Evolutionary conservation across 192 early-diverging fungal species (phyloP).

Genomic region (Globomyces pollinis-pini): DNA sequence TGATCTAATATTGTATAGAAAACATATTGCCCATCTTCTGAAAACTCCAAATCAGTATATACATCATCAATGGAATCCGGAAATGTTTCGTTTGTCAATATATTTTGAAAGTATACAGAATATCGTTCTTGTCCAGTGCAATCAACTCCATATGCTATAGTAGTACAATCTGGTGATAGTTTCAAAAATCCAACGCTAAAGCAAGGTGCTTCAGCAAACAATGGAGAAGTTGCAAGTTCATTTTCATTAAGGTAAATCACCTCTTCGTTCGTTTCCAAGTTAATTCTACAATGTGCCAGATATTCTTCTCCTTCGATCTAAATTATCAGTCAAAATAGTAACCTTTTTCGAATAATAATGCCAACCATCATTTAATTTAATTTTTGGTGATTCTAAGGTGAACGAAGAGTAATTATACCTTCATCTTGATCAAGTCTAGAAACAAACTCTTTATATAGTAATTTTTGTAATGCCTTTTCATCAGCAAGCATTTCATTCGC

Average conservation of each 20-base stretch:
- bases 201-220: conserved; percentile 45
- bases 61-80: conserved; percentile 40
- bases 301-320: conserved; percentile 37
- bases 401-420: too few species aligned
- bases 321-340: background rate
- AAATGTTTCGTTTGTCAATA: conserved; percentile 32
- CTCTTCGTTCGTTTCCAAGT: conserved; percentile 18
- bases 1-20: conserved; percentile 46
- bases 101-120: conserved; percentile 40
- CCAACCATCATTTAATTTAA: conserved; percentile 44
- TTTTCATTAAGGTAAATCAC: conserved; percentile 47
- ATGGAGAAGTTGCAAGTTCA: conserved; percentile 32
- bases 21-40: conserved; percentile 37
- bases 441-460: conserved; percentile 58
- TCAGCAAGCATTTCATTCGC: conserved; percentile 33
- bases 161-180: conserved; percentile 42
- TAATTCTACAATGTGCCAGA: conserved; percentile 29
- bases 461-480: conserved; percentile 42
- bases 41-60: conserved; percentile 51
- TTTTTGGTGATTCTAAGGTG: conserved; percentile 33
- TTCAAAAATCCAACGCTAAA: conserved; percentile 52
- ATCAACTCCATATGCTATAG: conserved; percentile 52
- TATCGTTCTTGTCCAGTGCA: conserved; percentile 42
- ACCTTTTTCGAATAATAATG: conserved; percentile 50
- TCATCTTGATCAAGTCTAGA: conserved; percentile 49